Evolutionary conservation across 495 filamentous ascomycete genomes (phyloP).

Genomic region (Penicillium ucsense): DNA sequence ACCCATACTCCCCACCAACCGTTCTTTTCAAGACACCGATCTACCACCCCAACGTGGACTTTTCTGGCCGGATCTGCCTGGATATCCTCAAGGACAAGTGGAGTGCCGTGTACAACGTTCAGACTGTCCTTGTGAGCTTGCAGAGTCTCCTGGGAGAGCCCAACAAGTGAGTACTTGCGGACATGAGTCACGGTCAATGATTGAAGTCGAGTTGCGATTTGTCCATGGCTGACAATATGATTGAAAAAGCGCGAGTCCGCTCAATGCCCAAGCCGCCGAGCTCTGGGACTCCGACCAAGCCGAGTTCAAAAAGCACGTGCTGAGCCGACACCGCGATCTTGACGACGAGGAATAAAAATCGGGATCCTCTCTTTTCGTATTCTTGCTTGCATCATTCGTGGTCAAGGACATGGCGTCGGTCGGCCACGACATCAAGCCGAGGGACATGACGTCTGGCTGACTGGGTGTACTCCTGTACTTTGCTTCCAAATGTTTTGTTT

Average conservation of each 20-base stretch:
- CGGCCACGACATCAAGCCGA: background rate
- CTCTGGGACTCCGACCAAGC: conserved; percentile 85
- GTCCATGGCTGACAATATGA: conserved; percentile 6
- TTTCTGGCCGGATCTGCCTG: conserved; percentile 84
- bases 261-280: conserved; percentile 94
- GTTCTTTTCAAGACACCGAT: conserved; percentile 92
- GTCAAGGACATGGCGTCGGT: conserved; percentile 14
- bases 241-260: conserved; percentile 64
- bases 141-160: conserved; percentile 95
- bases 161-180: conserved; percentile 67
- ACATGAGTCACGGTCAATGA: background rate
- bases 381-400: background rate
- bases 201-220: background rate
- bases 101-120: conserved; percentile 91
- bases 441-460: too few species aligned
- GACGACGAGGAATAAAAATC: conserved; percentile 37
- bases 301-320: conserved; percentile 75
- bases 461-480: background rate
- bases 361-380: background rate
- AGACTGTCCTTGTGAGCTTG: conserved; percentile 83
- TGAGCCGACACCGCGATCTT: conserved; percentile 52
- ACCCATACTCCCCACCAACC: conserved; percentile 86
- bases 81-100: conserved; percentile 99
- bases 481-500: background rate
- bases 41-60: conserved; percentile 91